These are phyloP conservation scores for Schwanniomyces pseudopolymorphus DNA, from an alignment of 805 yeast species.

Conservation along the genomic window DNA sequence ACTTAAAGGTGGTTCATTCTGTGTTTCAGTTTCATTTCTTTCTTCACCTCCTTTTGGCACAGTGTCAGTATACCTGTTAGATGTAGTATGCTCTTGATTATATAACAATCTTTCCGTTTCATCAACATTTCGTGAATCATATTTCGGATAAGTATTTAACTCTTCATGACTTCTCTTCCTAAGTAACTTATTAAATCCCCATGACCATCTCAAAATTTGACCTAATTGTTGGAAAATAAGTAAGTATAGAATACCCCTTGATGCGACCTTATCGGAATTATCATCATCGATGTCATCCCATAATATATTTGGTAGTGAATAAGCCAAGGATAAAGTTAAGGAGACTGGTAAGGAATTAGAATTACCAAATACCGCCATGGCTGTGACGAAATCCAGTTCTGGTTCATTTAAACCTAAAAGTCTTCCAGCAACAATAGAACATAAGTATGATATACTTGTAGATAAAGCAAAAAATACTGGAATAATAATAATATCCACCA, in stretches of 20 bases:
- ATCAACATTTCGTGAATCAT: neutral
- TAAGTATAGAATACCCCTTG: conserved; percentile 73
- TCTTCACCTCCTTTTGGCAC: neutral
- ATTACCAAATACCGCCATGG: conserved; percentile 96
- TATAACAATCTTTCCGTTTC: neutral
- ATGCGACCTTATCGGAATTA: conserved; percentile 66
- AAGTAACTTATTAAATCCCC: conserved; percentile 77
- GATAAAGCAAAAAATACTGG: conserved; percentile 82
- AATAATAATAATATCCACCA: conserved; percentile 77
- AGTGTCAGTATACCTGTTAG: neutral
- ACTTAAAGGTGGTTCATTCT: neutral
- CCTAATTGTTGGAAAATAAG: conserved; percentile 81
- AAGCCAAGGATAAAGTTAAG: conserved; percentile 73
- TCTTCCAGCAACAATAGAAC: conserved; percentile 57
- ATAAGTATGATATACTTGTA: conserved; percentile 69
- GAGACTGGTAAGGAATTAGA: conserved; percentile 95
- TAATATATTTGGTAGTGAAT: conserved; percentile 69
- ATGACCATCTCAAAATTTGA: conserved; percentile 80
- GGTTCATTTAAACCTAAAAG: conserved; percentile 61
- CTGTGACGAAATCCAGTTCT: conserved; percentile 89
- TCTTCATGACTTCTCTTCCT: conserved; percentile 47
- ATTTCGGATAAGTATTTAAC: conserved; percentile 19
- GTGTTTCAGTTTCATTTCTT: neutral
- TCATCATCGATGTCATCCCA: conserved; percentile 76
- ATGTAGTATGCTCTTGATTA: neutral